Evolutionary conservation across 2,329 filamentous ascomycete species (phyloP), one percentile per base, ranked within the genome.

Genomic region (Botryosphaeria agaves): DNA sequence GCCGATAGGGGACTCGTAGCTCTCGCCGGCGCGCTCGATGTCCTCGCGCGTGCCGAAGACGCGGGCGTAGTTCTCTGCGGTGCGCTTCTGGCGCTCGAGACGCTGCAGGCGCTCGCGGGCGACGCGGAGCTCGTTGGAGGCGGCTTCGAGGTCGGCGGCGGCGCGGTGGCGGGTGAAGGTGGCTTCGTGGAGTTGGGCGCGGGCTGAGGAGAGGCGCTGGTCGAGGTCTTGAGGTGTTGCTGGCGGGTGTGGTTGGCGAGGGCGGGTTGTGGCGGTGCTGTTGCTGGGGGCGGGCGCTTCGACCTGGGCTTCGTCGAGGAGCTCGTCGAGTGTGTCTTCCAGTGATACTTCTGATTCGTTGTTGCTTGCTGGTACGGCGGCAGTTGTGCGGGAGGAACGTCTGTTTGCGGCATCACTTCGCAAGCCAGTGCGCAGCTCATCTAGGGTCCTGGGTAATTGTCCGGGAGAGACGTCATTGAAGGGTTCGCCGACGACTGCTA

Each of bases 11-110:
- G 55, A 59, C 32, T 59, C 52, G 37, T 63, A 64, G 18, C 58
- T 52, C 3, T 61, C 57, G n/a, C 50, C 51, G 34, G 50, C 45
- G 3, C 49, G 51, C n/a, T 56, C 44, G 30, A 63, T 47, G 7
- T 63, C 58, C 36, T 64, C 60, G 7, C 58, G 43, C 0, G 54
- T 55, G 9, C 61, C 61, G 34, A 62, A 64, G 0, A 62, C 40
- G 7, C 59, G 47, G 29, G 47, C 42, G 33, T 52, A 53, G 28
- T 53, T 53, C 29, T 54, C 49, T 4, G 45, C 42, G 3, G 46
- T 49, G 7, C 47, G 41, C 23, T 49, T 42, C 26, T 53, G 49
- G 12, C 44, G 46, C 28, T 47, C 48, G 8, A 53, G 36, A 26
- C 47, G 45, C 27, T 45, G 45, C 5, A 50, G 29, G 7, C 43